Base-by-base conservation (phyloP, 1,284 basidiomycete genomes). In the Inonotus hispidus region DNA sequence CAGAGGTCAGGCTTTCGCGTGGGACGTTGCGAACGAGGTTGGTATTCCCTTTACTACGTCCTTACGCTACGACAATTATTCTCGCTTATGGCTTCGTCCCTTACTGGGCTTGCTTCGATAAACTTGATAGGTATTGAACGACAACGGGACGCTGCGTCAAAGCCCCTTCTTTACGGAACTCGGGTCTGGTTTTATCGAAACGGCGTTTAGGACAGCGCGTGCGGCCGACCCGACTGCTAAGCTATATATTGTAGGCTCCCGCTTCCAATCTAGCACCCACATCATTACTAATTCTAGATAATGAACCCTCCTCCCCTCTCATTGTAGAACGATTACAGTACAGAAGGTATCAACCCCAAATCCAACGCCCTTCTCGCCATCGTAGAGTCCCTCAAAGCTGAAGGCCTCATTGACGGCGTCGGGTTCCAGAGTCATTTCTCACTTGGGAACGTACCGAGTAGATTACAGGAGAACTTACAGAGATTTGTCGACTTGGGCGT, bases 291-390 rank as follows among this genome's bases (percentile, higher is more conserved):
- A 21, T 43, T 7, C 16, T 43, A 21, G 11, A 43, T 25, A 27
- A 19, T 10, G 7, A 49, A 21, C 19, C 47, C 35, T 10, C 21
- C 8, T 41, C 29, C 23, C 11, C 23, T 1, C 7, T 32, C 37
- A 23, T n/a, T 38, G 10, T 41, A 59, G 57, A 85, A 84, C 66
- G 82, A 84, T 66, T 85, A 81, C 73, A 84, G 81, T 69, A 76
- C 82, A 54, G 80, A 82, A 64, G 71, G 71, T 49, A 72, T 72
- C 43, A 79, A 80, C 41, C 73, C 79, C 25, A 85, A 85, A 68
- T 74, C 81, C 14, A 78, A 77, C 27, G 79, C 77, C 1, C 76
- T 83, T 72, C 68, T 77, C 60, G 78, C 77, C 67, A 78, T 84
- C 61, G 77, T 84, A 65, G 73, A 74, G 62, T 69, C 71, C 7